Base-by-base conservation (phyloP, 805 yeast genomes). In the Candida easanensis region DNA sequence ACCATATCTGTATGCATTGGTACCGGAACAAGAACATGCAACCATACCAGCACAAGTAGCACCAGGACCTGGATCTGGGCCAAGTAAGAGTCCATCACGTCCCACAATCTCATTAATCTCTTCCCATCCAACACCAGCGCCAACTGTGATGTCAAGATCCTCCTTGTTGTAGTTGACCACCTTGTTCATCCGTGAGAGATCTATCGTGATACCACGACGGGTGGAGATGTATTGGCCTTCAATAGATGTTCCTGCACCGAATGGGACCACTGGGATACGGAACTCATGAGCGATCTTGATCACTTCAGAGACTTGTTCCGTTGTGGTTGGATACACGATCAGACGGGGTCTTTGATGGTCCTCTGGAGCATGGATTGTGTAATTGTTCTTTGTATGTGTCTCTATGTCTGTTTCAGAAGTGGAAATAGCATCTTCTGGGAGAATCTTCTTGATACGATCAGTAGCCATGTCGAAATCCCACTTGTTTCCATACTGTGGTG, bases 91-190 rank as follows among this genome's bases (percentile, higher is more conserved):
- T 0, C 76, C 76, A 36, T 73, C 62, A 2, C 71, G 72, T 11
- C 56, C 62, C 37, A 81, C 60, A 41, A 63, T 73, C 19, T 76
- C 79, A 45, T 75, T 76, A 44, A 85, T 65, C 26, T 79, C 80
- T 61, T 80, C 84, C 90, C 93, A 85, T 4, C 84, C 84, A 9
- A 86, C 80, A 21, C 90, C 90, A 1, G 89, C 85, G 53, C 84
- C 84, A 0, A 85, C 87, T 5, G 74, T 76, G 18, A 82, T 74
- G 57, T 85, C 93, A 51, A 85, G 63, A 60, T 85, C 95, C 9
- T 74, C 71, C 39, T 73, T 70, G 57, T 84, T 78, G 33, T 86
- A 65, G 19, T 65, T 65, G 4, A 84, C 19, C 5, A 85, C 71
- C 35, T 72, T 61, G 62, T 80, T 71, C 90, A 85, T 80, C 38